A percentile compares a stretch with the other conserved stretches of the same genome.
These are phyloP conservation scores for Fusarium napiforme DNA, from an alignment of 2,329 filamentous ascomycete species.

Conservation along the genomic window DNA sequence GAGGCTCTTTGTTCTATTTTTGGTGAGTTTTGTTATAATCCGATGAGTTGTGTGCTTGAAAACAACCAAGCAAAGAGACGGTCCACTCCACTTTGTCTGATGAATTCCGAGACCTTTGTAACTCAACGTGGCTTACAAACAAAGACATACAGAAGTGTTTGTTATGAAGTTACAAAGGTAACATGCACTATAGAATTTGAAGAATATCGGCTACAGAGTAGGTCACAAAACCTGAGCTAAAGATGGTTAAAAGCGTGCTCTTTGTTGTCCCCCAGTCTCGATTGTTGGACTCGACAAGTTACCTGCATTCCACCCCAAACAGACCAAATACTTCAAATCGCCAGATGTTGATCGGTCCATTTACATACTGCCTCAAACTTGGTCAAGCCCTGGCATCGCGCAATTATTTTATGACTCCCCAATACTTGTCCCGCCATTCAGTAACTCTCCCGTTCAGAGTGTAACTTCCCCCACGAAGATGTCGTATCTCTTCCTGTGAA, in stretches of 20 bases:
- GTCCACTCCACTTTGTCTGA: neutral
- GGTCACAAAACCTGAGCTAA: neutral
- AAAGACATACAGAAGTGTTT: neutral
- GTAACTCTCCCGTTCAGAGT: rapidly evolving
- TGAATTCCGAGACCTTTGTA: neutral
- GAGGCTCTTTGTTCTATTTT: neutral
- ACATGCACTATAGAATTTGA: neutral
- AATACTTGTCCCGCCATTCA: neutral
- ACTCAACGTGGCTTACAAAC: neutral
- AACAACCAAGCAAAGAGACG: neutral
- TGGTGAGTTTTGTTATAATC: too few relatives aligned
- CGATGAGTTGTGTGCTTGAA: too few relatives aligned
- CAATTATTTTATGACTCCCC: neutral
- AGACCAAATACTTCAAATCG: neutral
- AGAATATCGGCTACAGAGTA: neutral
- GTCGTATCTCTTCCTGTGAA: neutral
- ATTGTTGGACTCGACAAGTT: neutral
- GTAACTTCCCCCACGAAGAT: rapidly evolving
- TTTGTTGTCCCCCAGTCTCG: neutral
- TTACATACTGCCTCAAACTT: neutral
- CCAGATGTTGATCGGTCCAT: neutral
- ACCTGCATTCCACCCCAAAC: neutral
- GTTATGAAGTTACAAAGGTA: neutral
- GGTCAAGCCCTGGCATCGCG: too few relatives aligned
- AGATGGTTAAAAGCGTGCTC: neutral